These are phyloP conservation scores for Xylariomycetidae sp. DNA, from an alignment of 2,329 filamentous ascomycete genomes.

Conservation along the genomic window DNA sequence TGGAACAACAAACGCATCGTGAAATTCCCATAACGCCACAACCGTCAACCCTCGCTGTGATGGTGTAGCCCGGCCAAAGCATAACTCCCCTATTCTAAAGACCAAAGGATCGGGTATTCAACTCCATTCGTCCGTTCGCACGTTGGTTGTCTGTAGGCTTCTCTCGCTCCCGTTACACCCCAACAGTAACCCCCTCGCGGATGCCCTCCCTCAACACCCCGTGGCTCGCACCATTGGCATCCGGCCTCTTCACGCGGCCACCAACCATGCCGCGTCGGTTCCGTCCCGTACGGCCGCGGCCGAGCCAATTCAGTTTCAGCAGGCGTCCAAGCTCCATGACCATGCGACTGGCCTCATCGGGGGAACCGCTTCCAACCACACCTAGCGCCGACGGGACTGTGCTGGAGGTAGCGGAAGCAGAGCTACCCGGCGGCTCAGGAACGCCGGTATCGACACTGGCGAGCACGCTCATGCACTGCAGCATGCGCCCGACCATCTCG, in stretches of 20 bases:
- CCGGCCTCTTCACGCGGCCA: conserved; percentile 44
- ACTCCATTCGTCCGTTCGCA: not conserved
- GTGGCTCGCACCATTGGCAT: conserved; percentile 15
- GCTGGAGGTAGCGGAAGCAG: not conserved
- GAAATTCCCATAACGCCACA: too few relatives aligned
- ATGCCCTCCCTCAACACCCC: conserved; percentile 16
- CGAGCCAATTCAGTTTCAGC: conserved; percentile 95
- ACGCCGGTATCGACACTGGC: conserved; percentile 59
- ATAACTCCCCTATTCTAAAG: too few relatives aligned
- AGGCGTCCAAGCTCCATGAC: conserved; percentile 80
- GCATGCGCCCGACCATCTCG: conserved; percentile 89
- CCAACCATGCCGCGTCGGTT: conserved; percentile 89
- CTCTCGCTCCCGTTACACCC: conserved; percentile 12
- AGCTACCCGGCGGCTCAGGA: too few relatives aligned
- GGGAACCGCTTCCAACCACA: conserved; percentile 30
- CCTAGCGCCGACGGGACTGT: not conserved
- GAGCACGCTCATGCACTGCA: conserved; percentile 92
- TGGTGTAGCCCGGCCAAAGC: too few relatives aligned
- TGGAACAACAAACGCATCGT: too few relatives aligned
- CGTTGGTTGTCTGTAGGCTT: too few relatives aligned
- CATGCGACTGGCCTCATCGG: conserved; percentile 68
- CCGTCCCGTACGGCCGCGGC: conserved; percentile 78
- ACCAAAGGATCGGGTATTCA: too few relatives aligned
- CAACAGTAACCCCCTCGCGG: conserved; percentile 21
- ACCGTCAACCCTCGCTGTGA: too few relatives aligned